phyloP scores from a whole-genome alignment of 2,329 filamentous ascomycete species.

The Arthrobotrys sinensis region DNA sequence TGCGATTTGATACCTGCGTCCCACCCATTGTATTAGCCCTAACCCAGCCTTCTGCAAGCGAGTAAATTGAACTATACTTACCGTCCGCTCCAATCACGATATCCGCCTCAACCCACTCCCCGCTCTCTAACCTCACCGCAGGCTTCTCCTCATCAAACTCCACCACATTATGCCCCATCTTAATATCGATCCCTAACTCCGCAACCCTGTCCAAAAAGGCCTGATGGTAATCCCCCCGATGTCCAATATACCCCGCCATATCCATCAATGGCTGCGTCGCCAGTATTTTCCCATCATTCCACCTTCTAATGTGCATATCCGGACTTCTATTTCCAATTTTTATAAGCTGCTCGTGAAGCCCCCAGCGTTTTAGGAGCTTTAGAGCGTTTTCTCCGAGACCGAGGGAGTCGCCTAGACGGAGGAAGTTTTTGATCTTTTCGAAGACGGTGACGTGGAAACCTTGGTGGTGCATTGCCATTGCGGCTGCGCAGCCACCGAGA shows the following conservation, averaged over 20 bases:
- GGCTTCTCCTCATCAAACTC: constrained; percentile 67
- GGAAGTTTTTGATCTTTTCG: constrained; percentile 69
- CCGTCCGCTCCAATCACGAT: constrained; percentile 72
- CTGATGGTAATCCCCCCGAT: constrained; percentile 70
- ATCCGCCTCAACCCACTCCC: constrained; percentile 68
- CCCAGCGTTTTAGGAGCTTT: constrained; percentile 70
- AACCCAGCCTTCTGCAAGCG: neutral
- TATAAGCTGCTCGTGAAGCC: constrained; percentile 67
- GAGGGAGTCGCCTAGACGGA: constrained; percentile 69
- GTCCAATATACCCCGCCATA: constrained; percentile 71
- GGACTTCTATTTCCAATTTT: constrained; percentile 70
- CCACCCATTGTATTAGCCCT: neutral
- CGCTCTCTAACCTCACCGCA: constrained; percentile 66
- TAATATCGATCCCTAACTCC: constrained; percentile 68
- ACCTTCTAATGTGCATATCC: constrained; percentile 71
- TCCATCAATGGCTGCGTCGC: constrained; percentile 71
- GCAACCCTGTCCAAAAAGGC: constrained; percentile 68
- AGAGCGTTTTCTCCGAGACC: constrained; percentile 71
- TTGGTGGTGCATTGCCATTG: constrained; percentile 70
- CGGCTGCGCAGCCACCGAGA: constrained; percentile 70
- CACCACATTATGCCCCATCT: constrained; percentile 67
- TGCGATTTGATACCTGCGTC: constrained; percentile 69
- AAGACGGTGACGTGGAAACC: constrained; percentile 69
- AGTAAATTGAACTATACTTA: constrained; percentile 20
- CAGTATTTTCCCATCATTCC: constrained; percentile 70